Evolutionary conservation across 495 filamentous ascomycete genomes (phyloP), one percentile per base, ranked within the genome.

Genomic region (Penicillium silybi): DNA sequence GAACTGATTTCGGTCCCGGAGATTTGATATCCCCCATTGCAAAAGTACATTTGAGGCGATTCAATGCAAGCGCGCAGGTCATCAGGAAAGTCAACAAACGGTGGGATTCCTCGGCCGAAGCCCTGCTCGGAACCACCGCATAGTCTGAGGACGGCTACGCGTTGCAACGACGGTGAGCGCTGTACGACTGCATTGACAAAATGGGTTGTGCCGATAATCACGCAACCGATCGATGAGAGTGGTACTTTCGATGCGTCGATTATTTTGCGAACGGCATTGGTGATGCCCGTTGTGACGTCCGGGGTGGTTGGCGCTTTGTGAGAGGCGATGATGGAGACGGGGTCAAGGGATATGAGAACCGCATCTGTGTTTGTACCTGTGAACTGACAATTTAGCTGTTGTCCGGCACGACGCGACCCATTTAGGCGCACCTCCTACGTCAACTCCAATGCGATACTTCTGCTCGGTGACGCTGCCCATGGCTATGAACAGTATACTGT

Each of bases 331-430:
- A 84, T 75, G 43, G 56, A 66, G 34, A 58, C 72, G 6, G 73
- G 75, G 48, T 82, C 72, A 44, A 83, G 67, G 6, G 52, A 56
- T 37, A 85, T 65, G 38, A 82, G 64, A 7, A 83, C 82, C 19
- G 76, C 80, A 52, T 85, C 82, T 0, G 81, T 85, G 54, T 85
- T 86, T 32, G 83, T 85, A 20, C 82, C 80, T 64, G 41, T n/a
- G 1, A 13, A 32, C 13, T 32, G 29, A 4, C 2, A 10, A 13
- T 11, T 32, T 32, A 32, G 29, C 29, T 13, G 11, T 15, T 3
- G 11, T 15, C 3, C 11, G 11, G 29, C 11, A 32, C 13, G 11
- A 32, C 9, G 13, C 1, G 29, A 1, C 4, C 11, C 29, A 32
- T 32, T 11, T 10, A 32, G 9, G 13, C 29, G 11, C 29, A 32